Base-by-base conservation (phyloP, 139 green algal species). In the Micromonas pusilla region DNA sequence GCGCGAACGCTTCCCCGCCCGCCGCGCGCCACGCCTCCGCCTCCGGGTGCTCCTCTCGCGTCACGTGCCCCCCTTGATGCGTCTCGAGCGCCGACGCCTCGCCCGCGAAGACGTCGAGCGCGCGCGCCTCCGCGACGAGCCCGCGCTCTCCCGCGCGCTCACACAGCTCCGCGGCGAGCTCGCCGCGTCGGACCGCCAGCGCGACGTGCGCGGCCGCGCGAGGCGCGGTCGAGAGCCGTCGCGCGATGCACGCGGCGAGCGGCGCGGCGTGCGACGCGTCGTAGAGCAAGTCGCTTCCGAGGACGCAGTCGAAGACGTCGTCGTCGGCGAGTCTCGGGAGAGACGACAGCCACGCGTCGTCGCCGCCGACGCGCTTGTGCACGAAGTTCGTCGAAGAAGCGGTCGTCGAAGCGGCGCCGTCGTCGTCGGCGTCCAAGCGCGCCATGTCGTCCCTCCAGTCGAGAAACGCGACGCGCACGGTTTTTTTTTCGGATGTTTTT, bases 251-350 rank as follows among this genome's bases (percentile, higher is more conserved):
- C 38, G 68, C 68, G 2, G 68, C 68, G 37, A 75, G 38, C 1
- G 68, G 37, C 37, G 36, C 31, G 20, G 21, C 26, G 68, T 75
- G 68, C 30, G 52, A 13, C 23, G 26, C 37, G 37, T 32, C 33
- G 37, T 75, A 75, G 0, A 75, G 26, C 38, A 75, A 38, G 53
- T 75, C 68, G 20, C 34, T 63, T 5, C 26, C 68, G 68, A 75
- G 3, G 37, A 63, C 2, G 37, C 26, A 23, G 30, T 75, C 68
- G 33, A 63, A 75, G 2, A 1, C 21, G 1, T 32, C 63, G n/a
- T 34, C 36, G 68, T 62, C 68, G 25, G 36, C 37, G 5, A 75
- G 37, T 33, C 37, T 38, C 5, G 9, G 0, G 19, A 33, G 30
- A 13, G 23, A 62, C 37, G 19, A 16, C 37, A 36, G 6, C 53